A percentile compares a stretch with the other conserved stretches of the same genome.
These are phyloP conservation scores for Phytopythium ostracodes DNA, from an alignment of 352 stramenopile genomes.

Conservation along the genomic window DNA sequence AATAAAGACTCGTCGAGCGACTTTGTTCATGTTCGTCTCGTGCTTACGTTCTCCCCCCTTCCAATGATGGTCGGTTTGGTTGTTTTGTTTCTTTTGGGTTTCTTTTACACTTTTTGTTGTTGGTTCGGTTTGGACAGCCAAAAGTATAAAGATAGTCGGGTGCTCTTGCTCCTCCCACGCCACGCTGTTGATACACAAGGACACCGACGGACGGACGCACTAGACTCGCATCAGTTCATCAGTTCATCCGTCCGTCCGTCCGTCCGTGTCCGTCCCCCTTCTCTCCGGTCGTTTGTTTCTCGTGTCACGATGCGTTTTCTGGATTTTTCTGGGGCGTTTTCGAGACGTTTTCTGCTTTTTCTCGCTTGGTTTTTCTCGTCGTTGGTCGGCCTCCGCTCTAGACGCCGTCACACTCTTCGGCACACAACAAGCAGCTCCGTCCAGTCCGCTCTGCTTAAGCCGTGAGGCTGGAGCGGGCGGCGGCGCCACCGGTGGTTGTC, in stretches of 20 bases:
- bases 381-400: too few relatives aligned
- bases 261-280: background rate
- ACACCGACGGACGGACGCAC: background rate
- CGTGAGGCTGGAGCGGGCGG: background rate
- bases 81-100: background rate
- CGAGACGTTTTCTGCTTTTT: constrained; percentile 1
- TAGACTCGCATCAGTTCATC: too few relatives aligned
- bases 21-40: too few relatives aligned
- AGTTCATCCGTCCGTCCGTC: too few relatives aligned
- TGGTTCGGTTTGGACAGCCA: background rate
- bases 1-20: too few relatives aligned
- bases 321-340: background rate
- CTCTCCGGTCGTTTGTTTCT: constrained; percentile 1
- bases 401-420: too few relatives aligned
- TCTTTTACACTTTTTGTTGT: constrained; percentile 3
- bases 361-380: constrained; percentile 4
- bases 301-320: background rate
- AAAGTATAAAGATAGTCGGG: constrained; percentile 3
- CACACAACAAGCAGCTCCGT: background rate
- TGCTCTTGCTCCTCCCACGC: background rate
- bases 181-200: constrained; percentile 5
- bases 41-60: too few relatives aligned
- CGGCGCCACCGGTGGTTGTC: background rate
- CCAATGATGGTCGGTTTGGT: too few relatives aligned
- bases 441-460: background rate